Evolutionary conservation across 225 moss, liverwort and hornwort species (phyloP).

Genomic region (Physcomitrium patens): DNA sequence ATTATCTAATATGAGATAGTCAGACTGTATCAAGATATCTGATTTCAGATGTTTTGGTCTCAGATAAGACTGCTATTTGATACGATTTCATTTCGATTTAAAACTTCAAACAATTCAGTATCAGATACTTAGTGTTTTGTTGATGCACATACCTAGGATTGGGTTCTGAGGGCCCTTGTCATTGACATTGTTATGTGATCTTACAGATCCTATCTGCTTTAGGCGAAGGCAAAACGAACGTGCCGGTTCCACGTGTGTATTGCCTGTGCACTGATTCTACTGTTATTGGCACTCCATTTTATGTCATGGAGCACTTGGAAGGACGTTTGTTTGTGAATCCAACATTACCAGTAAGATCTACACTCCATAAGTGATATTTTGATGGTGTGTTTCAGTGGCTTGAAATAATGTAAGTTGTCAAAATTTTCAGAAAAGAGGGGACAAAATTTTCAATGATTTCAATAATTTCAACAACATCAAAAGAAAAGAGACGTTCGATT

Average conservation of each 20-base stretch:
- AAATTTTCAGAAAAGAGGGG: no score
- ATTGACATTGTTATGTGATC: slow-evolving; percentile 9
- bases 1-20: not conserved
- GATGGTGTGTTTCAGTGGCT: slow-evolving; percentile 8
- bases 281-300: slow-evolving; percentile 92
- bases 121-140: not conserved
- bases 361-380: not conserved
- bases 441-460: no score
- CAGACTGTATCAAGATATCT: not conserved
- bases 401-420: not conserved
- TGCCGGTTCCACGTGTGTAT: slow-evolving; percentile 89
- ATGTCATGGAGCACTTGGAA: slow-evolving; percentile 93
- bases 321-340: slow-evolving; percentile 89
- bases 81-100: not conserved
- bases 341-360: slow-evolving; percentile 72
- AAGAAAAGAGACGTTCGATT: no score
- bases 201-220: slow-evolving; percentile 83
- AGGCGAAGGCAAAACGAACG: slow-evolving; percentile 67
- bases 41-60: not conserved
- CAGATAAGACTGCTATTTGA: no score
- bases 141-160: slow-evolving; percentile 13
- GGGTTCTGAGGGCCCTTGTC: slow-evolving; percentile 1
- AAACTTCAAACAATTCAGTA: not conserved
- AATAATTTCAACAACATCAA: no score
- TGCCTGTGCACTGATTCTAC: slow-evolving; percentile 79